These are phyloP conservation scores for Boechera divaricarpa DNA, from an alignment of 345 rosid genomes.

Conservation along the genomic window DNA sequence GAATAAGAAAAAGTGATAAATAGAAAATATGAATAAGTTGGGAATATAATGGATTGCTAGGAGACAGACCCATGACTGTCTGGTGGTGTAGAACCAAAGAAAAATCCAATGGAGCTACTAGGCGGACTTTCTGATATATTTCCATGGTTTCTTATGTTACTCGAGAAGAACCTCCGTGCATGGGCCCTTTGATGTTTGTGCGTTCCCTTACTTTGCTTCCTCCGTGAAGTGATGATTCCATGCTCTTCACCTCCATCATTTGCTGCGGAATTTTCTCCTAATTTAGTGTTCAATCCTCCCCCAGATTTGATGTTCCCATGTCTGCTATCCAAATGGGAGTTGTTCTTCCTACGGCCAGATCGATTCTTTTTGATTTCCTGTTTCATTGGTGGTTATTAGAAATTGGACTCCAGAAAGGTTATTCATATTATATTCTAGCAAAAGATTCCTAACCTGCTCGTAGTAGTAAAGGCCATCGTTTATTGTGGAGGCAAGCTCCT, in stretches of 20 bases:
- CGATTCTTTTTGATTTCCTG: constrained; percentile 83
- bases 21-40: constrained; percentile 17
- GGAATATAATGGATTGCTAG: constrained; percentile 30
- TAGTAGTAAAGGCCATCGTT: constrained; percentile 92
- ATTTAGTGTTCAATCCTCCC: constrained; percentile 50
- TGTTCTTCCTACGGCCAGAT: constrained; percentile 58
- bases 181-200: constrained; percentile 71
- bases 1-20: constrained; percentile 6
- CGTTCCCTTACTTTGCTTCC: constrained; percentile 67
- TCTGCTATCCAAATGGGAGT: constrained; percentile 57
- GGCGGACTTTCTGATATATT: constrained; percentile 91
- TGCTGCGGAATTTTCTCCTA: constrained; percentile 54
- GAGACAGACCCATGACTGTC: constrained; percentile 81
- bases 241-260: constrained; percentile 63
- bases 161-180: constrained; percentile 76
- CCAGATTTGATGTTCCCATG: constrained; percentile 60
- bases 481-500: constrained; percentile 82
- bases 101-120: constrained; percentile 89
- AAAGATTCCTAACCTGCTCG: constrained; percentile 70
- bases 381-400: constrained; percentile 26
- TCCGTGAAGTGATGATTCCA: constrained; percentile 54
- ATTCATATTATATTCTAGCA: neutral
- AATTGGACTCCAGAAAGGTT: constrained; percentile 13
- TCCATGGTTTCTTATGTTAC: constrained; percentile 80
- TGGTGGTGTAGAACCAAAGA: constrained; percentile 96